A percentile compares a stretch with the other conserved stretches of the same genome.
Conservation (phyloP, 2,329 filamentous ascomycete genomes). For the Xylaria sp. region DNA sequence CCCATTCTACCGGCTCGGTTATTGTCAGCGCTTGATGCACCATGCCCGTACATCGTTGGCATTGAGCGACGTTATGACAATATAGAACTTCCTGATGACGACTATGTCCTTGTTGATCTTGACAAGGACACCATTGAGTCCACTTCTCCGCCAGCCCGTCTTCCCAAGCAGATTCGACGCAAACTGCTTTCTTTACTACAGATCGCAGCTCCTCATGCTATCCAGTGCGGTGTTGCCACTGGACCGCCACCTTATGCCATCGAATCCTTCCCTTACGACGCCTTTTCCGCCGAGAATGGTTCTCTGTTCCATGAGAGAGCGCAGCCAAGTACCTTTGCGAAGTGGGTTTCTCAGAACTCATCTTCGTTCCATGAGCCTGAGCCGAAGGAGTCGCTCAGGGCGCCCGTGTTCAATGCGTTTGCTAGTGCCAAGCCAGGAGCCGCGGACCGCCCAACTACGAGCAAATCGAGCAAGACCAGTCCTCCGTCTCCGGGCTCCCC, state of each 20-base stretch:
- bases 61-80: slow-evolving; percentile 88
- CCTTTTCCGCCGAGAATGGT: slow-evolving; percentile 81
- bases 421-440: slow-evolving; percentile 66
- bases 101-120: slow-evolving; percentile 90
- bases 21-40: slow-evolving; percentile 85
- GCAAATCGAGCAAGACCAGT: slow-evolving; percentile 57
- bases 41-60: slow-evolving; percentile 94
- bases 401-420: slow-evolving; percentile 88
- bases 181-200: slow-evolving; percentile 88
- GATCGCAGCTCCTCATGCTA: slow-evolving; percentile 82
- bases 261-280: slow-evolving; percentile 85
- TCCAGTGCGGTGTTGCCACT: slow-evolving; percentile 76
- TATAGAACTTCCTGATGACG: slow-evolving; percentile 83
- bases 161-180: slow-evolving; percentile 83
- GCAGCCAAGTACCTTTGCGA: slow-evolving; percentile 66
- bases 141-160: slow-evolving; percentile 66
- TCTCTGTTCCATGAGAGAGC: slow-evolving; percentile 71
- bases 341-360: slow-evolving; percentile 85
- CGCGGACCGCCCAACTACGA: slow-evolving; percentile 72
- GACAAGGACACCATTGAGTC: slow-evolving; percentile 88
- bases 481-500: slow-evolving; percentile 67
- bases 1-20: slow-evolving; percentile 83
- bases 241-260: slow-evolving; percentile 89
- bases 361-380: slow-evolving; percentile 72
- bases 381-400: slow-evolving; percentile 44